These are phyloP conservation scores for Desmodesmus armatus DNA, from an alignment of 139 green algal genomes.

Conservation along the genomic window DNA sequence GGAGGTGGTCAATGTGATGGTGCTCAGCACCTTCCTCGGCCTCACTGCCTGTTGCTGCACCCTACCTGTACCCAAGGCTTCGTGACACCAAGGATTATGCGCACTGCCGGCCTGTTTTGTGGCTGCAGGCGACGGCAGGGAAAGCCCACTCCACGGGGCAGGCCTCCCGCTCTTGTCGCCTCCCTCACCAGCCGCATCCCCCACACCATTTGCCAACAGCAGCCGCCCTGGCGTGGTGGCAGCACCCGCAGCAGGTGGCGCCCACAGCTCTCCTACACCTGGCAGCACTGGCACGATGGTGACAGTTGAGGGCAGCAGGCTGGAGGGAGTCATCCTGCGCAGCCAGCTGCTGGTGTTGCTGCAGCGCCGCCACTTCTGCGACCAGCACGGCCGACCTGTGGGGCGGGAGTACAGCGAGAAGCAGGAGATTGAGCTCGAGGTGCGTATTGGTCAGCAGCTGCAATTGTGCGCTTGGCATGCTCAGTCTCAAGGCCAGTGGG, in stretches of 20 bases:
- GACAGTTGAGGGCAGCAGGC: constrained; percentile 39
- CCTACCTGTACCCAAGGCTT: too few species aligned
- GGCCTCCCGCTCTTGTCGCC: neutral
- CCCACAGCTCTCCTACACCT: neutral
- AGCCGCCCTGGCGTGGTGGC: neutral
- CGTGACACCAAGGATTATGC: too few species aligned
- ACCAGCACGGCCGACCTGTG: constrained; percentile 62
- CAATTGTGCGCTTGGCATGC: neutral
- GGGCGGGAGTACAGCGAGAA: constrained; percentile 43
- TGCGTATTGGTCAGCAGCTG: neutral
- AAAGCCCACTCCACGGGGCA: neutral
- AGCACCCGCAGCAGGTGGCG: neutral
- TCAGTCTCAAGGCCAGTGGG: too few species aligned
- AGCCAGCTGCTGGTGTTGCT: constrained; percentile 88
- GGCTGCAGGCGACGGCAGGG: neutral
- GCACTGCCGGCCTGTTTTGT: too few species aligned
- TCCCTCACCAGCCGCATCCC: neutral
- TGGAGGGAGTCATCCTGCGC: constrained; percentile 88
- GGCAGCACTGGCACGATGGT: neutral
- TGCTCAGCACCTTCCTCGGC: too few species aligned
- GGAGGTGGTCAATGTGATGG: too few species aligned
- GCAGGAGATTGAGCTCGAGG: constrained; percentile 67
- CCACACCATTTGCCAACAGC: neutral
- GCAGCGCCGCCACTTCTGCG: constrained; percentile 69
- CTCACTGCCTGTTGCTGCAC: too few species aligned